Evolutionary conservation across 2,329 filamentous ascomycete genomes (phyloP).

Genomic region (Pseudogymnoascus sp.): DNA sequence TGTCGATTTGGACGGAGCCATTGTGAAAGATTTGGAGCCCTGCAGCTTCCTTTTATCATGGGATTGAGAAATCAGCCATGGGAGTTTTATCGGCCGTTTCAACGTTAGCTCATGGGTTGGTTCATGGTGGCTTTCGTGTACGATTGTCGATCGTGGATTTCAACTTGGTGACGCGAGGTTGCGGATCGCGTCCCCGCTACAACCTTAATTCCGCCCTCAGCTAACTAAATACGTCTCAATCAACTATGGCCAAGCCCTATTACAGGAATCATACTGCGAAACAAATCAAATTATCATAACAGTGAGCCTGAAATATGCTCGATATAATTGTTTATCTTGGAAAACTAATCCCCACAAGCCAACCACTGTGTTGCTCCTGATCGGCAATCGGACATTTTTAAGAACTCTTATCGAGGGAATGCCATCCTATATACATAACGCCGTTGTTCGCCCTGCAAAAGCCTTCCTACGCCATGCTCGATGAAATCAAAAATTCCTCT

Average conservation of each 20-base stretch:
- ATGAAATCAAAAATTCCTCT: constrained; percentile 2
- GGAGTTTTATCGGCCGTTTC: background rate
- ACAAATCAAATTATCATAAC: background rate
- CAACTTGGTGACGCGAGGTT: constrained; percentile 5
- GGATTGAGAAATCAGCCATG: background rate
- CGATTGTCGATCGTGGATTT: background rate
- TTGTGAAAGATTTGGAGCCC: constrained; percentile 12
- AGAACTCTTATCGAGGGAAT: background rate
- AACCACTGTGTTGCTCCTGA: background rate
- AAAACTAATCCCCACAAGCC: background rate
- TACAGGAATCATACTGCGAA: background rate
- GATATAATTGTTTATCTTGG: constrained; percentile 1
- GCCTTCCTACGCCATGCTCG: constrained; percentile 6
- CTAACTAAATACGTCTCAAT: constrained; percentile 5
- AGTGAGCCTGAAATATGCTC: background rate
- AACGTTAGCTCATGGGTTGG: constrained; percentile 1
- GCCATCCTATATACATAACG: background rate
- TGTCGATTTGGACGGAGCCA: constrained; percentile 19
- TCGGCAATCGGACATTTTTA: background rate
- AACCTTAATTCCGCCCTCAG: background rate
- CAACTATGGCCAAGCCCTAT: background rate
- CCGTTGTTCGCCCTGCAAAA: constrained; percentile 6
- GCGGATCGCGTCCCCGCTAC: constrained; percentile 3
- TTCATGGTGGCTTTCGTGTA: constrained; percentile 6
- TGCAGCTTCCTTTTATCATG: constrained; percentile 3